Conservation (phyloP, 257 asterid species). For the Capsicum baccatum region DNA sequence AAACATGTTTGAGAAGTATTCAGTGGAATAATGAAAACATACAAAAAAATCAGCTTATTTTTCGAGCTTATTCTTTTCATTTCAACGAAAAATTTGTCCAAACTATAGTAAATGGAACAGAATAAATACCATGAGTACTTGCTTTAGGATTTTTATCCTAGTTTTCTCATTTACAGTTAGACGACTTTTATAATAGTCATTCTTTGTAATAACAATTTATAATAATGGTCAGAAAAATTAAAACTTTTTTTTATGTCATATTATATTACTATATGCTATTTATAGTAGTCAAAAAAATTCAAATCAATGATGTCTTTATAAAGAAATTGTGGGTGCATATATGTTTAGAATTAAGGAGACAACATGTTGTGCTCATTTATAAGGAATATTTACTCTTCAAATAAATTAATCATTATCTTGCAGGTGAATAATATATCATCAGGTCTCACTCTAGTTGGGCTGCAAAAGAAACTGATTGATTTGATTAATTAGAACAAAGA, state of each 20-base stretch:
- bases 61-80: background rate
- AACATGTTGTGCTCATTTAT: background rate
- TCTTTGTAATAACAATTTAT: background rate
- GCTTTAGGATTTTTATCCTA: background rate
- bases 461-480: background rate
- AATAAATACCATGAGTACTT: background rate
- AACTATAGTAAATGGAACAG: background rate
- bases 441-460: background rate
- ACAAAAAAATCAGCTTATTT: background rate
- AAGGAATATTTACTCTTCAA: background rate
- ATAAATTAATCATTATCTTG: slow-evolving; percentile 2
- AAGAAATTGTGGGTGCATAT: background rate
- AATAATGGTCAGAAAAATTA: background rate
- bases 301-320: background rate
- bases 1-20: background rate
- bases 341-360: background rate
- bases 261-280: background rate
- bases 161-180: background rate
- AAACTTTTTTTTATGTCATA: background rate
- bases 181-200: background rate
- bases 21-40: background rate
- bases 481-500: background rate
- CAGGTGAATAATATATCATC: background rate
- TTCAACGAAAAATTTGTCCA: background rate
- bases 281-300: background rate